Base-by-base conservation (phyloP, 1,284 basidiomycete species). In the Rhizopogon hawkerae region DNA sequence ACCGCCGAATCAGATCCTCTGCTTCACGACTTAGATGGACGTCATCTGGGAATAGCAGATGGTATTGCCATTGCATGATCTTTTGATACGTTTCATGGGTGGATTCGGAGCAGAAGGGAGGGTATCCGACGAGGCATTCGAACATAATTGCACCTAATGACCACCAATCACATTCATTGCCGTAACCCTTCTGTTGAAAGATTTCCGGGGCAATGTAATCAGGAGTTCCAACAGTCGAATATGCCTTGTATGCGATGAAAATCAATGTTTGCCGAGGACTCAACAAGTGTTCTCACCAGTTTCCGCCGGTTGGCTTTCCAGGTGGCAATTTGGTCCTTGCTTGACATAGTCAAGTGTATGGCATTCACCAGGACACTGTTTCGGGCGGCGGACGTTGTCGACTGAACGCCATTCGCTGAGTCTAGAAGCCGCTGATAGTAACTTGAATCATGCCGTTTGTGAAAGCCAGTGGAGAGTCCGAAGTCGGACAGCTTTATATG, bases 161-260 rank as follows among this genome's bases (percentile, higher is more conserved):
- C 94, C 94, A 97, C 92, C 92, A 97, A 66, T 97, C 94, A 62
- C 93, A 96, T 68, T 96, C 94, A 63, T 96, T 92, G 36, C 92
- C 92, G 63, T 98, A 98, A 5, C 96, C 96, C 64, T 93, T 88
- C 67, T 96, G 92, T 57, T 91, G 69, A 75, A 98, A 98, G 66
- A 98, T 97, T 66, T 99, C 96, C 0, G 95, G 95, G 1, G 96
- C 94, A 59, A 98, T 98, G 68, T 98, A 99, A 69, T 98, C 95
- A 0, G 96, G 96, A 18, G 95, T 98, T 37, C 96, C 95, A 54
- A 99, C 96, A n/a, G 96, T 98, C 1, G 94, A 97, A 69, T 96
- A 98, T 4, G 96, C 96, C 89, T 41, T 33, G n/a, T 16, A 35
- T 24, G 31, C 35, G 23, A 46, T 14, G 36, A 34, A 23, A 18